Conservation (phyloP, 2,329 filamentous ascomycete genomes). For the Tricladium varicosporioides region DNA sequence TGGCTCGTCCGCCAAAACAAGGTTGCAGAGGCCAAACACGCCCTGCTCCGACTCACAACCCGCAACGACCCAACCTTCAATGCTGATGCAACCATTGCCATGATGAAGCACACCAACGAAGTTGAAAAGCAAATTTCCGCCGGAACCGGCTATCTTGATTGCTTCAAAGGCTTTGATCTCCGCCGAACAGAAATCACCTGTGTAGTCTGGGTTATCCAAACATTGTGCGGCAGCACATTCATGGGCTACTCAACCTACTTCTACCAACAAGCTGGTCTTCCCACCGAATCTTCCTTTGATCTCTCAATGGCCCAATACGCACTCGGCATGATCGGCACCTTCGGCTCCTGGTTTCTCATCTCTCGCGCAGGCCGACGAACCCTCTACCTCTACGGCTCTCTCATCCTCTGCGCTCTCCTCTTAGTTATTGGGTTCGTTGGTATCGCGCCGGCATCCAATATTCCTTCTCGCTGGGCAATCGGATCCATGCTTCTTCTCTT, state of each 20-base stretch:
- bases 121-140: constrained; percentile 45
- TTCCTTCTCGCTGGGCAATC: constrained; percentile 45
- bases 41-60: constrained; percentile 42
- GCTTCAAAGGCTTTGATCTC: constrained; percentile 46
- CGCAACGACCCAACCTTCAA: constrained; percentile 26
- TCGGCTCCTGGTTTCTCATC: constrained; percentile 49
- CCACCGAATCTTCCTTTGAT: constrained; percentile 46
- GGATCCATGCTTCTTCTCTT: constrained; percentile 42
- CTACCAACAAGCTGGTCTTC: constrained; percentile 51
- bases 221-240: constrained; percentile 59
- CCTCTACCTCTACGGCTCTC: constrained; percentile 48
- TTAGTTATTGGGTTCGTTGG: constrained; percentile 46
- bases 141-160: constrained; percentile 48
- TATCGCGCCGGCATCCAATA: constrained; percentile 39
- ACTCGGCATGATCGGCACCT: constrained; percentile 49
- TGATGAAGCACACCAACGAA: constrained; percentile 55
- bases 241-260: constrained; percentile 62
- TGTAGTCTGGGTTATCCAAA: constrained; percentile 61
- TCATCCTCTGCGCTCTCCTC: constrained; percentile 40
- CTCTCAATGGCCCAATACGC: constrained; percentile 43
- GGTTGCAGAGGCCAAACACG: constrained; percentile 42
- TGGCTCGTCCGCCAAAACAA: constrained; percentile 43
- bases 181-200: constrained; percentile 52
- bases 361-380: constrained; percentile 46
- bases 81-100: constrained; percentile 37